Conservation (phyloP, 2,329 filamentous ascomycete genomes). For the Fusarium transvaalense region DNA sequence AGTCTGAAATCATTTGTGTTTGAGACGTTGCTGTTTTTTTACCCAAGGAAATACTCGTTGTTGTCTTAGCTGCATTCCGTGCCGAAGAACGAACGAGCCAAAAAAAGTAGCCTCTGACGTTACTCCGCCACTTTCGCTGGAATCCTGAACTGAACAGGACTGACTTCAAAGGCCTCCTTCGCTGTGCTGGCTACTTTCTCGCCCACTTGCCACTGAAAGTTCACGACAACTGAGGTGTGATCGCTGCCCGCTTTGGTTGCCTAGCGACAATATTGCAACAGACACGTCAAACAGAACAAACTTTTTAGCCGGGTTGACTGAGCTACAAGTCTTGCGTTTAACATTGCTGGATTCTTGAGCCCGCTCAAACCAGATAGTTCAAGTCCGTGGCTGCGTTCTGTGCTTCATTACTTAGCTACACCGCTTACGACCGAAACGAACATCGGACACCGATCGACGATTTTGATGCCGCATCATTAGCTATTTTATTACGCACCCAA, state of each 20-base stretch:
- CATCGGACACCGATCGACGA: constrained; percentile 35
- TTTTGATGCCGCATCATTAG: constrained; percentile 45
- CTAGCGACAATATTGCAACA: constrained; percentile 18
- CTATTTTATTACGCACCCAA: constrained; percentile 23
- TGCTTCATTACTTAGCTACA: constrained; percentile 28
- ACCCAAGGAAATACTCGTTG: not conserved
- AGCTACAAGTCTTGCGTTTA: not conserved
- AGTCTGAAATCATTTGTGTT: constrained; percentile 11
- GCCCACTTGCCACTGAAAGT: constrained; percentile 23
- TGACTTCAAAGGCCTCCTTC: constrained; percentile 40
- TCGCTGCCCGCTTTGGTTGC: constrained; percentile 30
- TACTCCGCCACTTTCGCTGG: constrained; percentile 41
- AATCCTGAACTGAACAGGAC: not conserved
- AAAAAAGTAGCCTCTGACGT: constrained; percentile 40
- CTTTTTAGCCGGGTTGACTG: constrained; percentile 11
- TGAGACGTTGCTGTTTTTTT: constrained; percentile 9
- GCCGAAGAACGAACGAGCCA: constrained; percentile 20
- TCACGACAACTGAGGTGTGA: constrained; percentile 4
- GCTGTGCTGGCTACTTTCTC: constrained; percentile 41
- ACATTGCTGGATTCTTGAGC: not conserved
- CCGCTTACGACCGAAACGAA: constrained; percentile 44
- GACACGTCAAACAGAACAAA: constrained; percentile 12
- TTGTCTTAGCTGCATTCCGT: constrained; percentile 23
- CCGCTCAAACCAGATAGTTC: constrained; percentile 24
- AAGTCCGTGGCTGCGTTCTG: constrained; percentile 11